Evolutionary conservation across 345 rosid genomes (phyloP), one percentile per base, ranked within the genome.

Genomic region (Salix koriyanagi): DNA sequence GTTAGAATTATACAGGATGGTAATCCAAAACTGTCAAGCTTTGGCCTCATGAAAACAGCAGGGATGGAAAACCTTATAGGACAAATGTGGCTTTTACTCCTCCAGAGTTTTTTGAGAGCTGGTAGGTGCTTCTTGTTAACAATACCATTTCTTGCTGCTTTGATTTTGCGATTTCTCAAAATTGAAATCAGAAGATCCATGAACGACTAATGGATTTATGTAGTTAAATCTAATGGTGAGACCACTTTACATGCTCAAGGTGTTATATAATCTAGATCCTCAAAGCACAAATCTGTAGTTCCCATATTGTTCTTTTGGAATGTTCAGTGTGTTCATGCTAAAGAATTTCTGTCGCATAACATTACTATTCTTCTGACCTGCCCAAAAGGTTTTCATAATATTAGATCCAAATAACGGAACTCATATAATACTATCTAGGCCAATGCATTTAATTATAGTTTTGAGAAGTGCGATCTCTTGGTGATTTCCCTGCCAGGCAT

Each of bases 31-130:
- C 93, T 95, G 67, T 95, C 99, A 7, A 87, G 90, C 85, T 91
- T 96, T 48, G 99, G 99, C 76, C 83, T 96, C 82, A 96, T 96
- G 98, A 96, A 93, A 93, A 96, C 78, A 93, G 99, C 77, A 87
- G 98, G 79, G 97, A 95, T 69, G 98, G 99, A 39, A 93, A 91
- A 86, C 93, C 96, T 87, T 95, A 91, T 54, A 95, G 99, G 67
- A 95, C 99, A 36, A 96, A 96, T 79, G 79, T 93, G 41, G 99
- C 96, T 36, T 93, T 96, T 80, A 93, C 99, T 76, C 99, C 99
- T 75, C 99, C 97, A 0, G 99, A 96, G 86, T 96, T 93, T 93
- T 84, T 77, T 96, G 86, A 89, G 94, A 82, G 93, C 99, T 75
- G 99, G 99, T 93, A 71, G 25, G 82, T 37, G 48, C 54, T 72